These are phyloP conservation scores for Nicotiana otophora DNA, from an alignment of 257 asterid genomes.

Conservation along the genomic window DNA sequence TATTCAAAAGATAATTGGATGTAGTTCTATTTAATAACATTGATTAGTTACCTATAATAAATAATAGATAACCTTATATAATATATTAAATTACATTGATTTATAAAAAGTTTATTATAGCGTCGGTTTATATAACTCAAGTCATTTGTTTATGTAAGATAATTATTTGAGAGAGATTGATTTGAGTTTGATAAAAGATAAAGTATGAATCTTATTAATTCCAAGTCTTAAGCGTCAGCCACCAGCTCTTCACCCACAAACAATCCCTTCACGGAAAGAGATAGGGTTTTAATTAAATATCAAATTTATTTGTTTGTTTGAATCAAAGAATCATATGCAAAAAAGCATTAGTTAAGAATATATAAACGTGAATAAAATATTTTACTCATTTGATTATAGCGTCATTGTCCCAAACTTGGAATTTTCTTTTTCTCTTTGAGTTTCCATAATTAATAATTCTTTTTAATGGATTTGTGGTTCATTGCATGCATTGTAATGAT, in stretches of 20 bases:
- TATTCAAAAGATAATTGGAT: too few species aligned
- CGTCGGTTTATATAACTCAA: too few species aligned
- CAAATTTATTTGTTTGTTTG: not conserved
- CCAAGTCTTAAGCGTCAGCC: not conserved
- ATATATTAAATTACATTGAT: too few species aligned
- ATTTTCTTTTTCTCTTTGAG: not conserved
- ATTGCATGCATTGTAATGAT: not conserved
- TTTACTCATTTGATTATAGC: not conserved
- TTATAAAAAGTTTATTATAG: too few species aligned
- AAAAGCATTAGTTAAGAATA: not conserved
- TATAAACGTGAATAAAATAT: not conserved
- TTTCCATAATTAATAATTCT: not conserved
- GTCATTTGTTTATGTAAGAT: not conserved
- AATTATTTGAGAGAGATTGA: not conserved
- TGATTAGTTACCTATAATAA: too few species aligned
- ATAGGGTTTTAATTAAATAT: too few species aligned
- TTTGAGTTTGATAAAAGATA: constrained; percentile 7
- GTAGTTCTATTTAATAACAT: too few species aligned
- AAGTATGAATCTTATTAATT: not conserved
- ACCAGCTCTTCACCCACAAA: too few species aligned
- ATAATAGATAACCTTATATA: too few species aligned
- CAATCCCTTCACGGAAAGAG: too few species aligned
- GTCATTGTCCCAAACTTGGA: not conserved
- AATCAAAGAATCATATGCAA: not conserved
- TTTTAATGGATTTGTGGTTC: not conserved